Conservation (phyloP, 352 stramenopile genomes). For the Phytopythium montanum region DNA sequence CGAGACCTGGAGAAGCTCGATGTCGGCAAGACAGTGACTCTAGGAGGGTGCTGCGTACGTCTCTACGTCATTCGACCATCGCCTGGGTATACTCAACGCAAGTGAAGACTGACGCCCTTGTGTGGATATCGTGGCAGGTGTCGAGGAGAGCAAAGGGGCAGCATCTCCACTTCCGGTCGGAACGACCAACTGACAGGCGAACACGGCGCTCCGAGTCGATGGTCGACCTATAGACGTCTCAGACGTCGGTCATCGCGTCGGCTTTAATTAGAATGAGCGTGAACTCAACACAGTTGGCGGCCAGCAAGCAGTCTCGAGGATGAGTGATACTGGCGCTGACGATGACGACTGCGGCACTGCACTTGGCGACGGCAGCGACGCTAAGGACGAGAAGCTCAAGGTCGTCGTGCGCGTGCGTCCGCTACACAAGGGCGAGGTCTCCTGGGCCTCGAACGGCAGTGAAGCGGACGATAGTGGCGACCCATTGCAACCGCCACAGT, state of each 20-base stretch:
- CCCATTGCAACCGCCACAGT: neutral
- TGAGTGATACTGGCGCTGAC: neutral
- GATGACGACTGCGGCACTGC: neutral
- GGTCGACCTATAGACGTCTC: neutral
- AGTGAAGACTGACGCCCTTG: neutral
- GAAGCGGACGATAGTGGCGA: neutral
- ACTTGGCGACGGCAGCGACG: neutral
- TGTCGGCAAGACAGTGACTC: constrained; percentile 65
- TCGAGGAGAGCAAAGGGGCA: constrained; percentile 35
- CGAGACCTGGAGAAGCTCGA: constrained; percentile 39
- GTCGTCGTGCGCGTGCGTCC: constrained; percentile 58
- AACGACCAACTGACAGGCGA: constrained; percentile 8
- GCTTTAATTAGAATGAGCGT: neutral
- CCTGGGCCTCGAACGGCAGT: constrained; percentile 16
- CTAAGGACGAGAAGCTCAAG: constrained; percentile 51
- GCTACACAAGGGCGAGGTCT: constrained; percentile 42
- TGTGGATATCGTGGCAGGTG: constrained; percentile 1
- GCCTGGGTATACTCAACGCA: neutral
- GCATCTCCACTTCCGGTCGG: constrained; percentile 33
- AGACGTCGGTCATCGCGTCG: neutral
- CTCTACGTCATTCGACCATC: neutral
- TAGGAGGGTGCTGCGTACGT: constrained; percentile 64
- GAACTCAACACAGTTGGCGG: neutral
- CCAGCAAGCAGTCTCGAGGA: neutral
- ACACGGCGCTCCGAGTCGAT: neutral